Conservation (phyloP, 2,329 filamentous ascomycete species). For the Exutisphaerella laricina region DNA sequence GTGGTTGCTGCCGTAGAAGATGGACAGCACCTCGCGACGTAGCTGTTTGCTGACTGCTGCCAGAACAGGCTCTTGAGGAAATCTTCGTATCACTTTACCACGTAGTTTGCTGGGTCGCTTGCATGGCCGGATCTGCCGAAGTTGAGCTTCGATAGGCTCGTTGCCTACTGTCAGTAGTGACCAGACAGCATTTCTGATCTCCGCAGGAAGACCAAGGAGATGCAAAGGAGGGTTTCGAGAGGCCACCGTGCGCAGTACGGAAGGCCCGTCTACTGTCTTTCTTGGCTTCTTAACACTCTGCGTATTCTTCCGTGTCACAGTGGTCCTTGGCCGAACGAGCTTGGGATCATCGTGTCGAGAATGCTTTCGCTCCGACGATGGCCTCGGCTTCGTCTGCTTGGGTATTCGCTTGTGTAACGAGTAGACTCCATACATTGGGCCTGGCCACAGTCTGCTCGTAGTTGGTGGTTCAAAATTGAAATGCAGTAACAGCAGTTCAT, state of each 20-base stretch:
- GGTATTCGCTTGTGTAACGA: constrained; percentile 17
- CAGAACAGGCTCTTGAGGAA: constrained; percentile 16
- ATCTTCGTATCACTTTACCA: constrained; percentile 13
- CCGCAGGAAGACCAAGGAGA: constrained; percentile 17
- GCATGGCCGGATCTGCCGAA: constrained; percentile 16
- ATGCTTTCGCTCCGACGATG: constrained; percentile 8
- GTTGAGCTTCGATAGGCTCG: constrained; percentile 18
- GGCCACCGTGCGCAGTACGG: constrained; percentile 5
- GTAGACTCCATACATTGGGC: constrained; percentile 13
- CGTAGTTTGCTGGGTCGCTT: constrained; percentile 9
- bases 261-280: neutral
- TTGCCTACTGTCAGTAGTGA: constrained; percentile 12
- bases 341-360: constrained; percentile 4
- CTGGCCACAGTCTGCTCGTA: constrained; percentile 16
- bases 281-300: constrained; percentile 9
- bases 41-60: constrained; percentile 17
- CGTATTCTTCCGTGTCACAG: neutral
- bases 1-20: constrained; percentile 18
- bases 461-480: constrained; percentile 19
- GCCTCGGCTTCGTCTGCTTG: constrained; percentile 3
- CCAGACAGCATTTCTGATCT: constrained; percentile 20
- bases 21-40: constrained; percentile 18
- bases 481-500: neutral
- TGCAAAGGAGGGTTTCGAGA: constrained; percentile 13
- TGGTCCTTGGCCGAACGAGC: no score